Evolutionary conservation across 1,284 basidiomycete species (phyloP).

Genomic region (Anthracocystis walkeri): DNA sequence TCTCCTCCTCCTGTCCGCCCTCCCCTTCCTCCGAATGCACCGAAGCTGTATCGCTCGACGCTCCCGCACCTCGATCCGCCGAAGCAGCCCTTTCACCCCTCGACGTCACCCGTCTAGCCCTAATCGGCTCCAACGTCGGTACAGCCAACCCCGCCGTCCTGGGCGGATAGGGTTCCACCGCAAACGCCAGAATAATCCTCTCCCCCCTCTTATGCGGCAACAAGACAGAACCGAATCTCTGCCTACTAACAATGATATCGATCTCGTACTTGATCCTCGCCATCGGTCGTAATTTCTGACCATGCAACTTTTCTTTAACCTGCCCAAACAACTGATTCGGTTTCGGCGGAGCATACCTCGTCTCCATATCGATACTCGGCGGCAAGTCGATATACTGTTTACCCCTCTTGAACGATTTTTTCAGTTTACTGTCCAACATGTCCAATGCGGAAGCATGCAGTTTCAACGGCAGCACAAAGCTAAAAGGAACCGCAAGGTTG

Average conservation of each 20-base stretch:
- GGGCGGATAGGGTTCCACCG: conserved; percentile 51
- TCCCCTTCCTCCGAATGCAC: conserved; percentile 13
- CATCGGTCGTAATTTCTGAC: conserved; percentile 50
- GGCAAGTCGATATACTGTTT: conserved; percentile 53
- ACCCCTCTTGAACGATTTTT: conserved; percentile 47
- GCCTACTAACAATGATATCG: conserved; percentile 51
- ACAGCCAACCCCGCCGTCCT: conserved; percentile 47
- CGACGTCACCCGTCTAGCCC: conserved; percentile 27
- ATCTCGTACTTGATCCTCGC: conserved; percentile 55
- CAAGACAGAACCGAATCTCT: conserved; percentile 36
- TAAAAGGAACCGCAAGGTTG: conserved; percentile 53
- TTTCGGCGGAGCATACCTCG: conserved; percentile 44
- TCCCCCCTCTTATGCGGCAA: conserved; percentile 48
- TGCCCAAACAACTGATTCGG: conserved; percentile 42
- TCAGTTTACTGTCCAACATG: conserved; percentile 51
- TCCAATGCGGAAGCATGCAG: conserved; percentile 49
- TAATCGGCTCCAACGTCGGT: conserved; percentile 41
- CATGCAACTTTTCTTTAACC: conserved; percentile 39
- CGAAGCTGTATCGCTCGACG: conserved; percentile 19
- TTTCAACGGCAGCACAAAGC: conserved; percentile 50
- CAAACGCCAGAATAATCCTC: conserved; percentile 47
- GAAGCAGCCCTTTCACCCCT: conserved; percentile 21
- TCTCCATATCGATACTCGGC: conserved; percentile 50
- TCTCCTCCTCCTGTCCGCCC: conserved; percentile 22
- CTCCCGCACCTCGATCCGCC: conserved; percentile 6